A percentile compares a stretch with the other conserved stretches of the same genome.
These are phyloP conservation scores for rapeseed (Brassica napus) DNA, from an alignment of 345 rosid genomes.

Conservation along the genomic window Da-Ae NC_063450.1:53723001-53723500, in stretches of 20 bases:
- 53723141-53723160: constrained; percentile 1
- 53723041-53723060: constrained; percentile 21
- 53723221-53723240: constrained; percentile 60
- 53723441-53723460: neutral
- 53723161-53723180: constrained; percentile 16
- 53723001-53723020: constrained; percentile 12
- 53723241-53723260: constrained; percentile 1
- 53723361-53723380: constrained; percentile 97
- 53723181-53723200: constrained; percentile 80
- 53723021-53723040: constrained; percentile 3
- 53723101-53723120: constrained; percentile 25
- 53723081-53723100: constrained; percentile 31
- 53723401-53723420: constrained; percentile 70
- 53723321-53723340: constrained; percentile 89
- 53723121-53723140: constrained; percentile 17
- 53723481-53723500: neutral
- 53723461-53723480: neutral
- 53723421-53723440: neutral
- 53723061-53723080: constrained; percentile 19
- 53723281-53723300: too few relatives aligned
- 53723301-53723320: constrained; percentile 47
- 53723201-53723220: constrained; percentile 86
- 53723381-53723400: constrained; percentile 94
- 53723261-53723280: neutral
- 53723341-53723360: constrained; percentile 96